phyloP scores from a whole-genome alignment of 75 land plant genomes.

The Picea glauca region DNA sequence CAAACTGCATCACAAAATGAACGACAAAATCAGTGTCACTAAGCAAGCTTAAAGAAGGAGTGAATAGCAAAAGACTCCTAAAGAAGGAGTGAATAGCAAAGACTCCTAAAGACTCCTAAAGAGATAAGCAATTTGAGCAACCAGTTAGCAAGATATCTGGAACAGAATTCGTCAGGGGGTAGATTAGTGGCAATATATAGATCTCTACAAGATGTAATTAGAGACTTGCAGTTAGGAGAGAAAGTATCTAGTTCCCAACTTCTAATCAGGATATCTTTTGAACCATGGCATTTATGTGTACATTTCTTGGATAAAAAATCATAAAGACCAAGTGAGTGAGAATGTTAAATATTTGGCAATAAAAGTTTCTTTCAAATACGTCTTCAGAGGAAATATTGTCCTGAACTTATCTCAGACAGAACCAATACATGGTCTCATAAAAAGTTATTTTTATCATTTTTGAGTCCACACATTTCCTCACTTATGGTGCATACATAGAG shows the following conservation, averaged over 20 bases:
- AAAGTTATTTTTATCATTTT: neutral
- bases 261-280: constrained; percentile 3
- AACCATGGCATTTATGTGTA: neutral
- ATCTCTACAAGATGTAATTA: neutral
- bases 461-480: too few relatives aligned
- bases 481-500: too few relatives aligned
- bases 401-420: neutral
- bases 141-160: neutral
- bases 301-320: neutral
- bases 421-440: neutral
- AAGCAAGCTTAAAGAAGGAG: neutral
- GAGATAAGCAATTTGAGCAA: neutral
- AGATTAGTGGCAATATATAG: neutral
- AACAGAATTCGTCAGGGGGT: neutral
- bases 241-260: neutral
- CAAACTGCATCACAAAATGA: constrained; percentile 41
- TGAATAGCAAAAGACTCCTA: neutral
- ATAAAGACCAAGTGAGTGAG: neutral
- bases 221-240: neutral
- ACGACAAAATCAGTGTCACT: neutral
- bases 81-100: neutral
- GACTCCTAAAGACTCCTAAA: too few relatives aligned
- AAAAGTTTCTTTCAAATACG: neutral
- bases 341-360: neutral
- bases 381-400: neutral